These are phyloP conservation scores for Tricholoma hemisulphureum DNA, from an alignment of 768 basidiomycete species.

Conservation along the genomic window DNA sequence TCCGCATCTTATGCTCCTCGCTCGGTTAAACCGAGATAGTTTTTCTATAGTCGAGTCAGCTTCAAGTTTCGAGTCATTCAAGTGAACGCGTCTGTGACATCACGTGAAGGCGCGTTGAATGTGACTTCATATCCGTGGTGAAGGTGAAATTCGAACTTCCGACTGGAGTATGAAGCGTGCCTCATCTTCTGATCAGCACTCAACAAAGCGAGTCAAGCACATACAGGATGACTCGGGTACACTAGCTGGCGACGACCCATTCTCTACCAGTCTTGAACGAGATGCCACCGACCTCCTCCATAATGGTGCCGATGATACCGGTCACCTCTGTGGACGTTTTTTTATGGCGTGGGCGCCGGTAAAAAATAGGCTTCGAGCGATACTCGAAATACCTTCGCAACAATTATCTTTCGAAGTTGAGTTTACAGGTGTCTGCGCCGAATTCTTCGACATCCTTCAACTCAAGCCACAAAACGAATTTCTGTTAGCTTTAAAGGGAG, in stretches of 20 bases:
- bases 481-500: slow-evolving; percentile 48
- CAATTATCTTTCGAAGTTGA: slow-evolving; percentile 38
- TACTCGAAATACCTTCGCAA: slow-evolving; percentile 25
- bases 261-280: slow-evolving; percentile 16
- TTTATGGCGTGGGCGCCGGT: slow-evolving; percentile 45
- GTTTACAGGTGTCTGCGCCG: slow-evolving; percentile 31
- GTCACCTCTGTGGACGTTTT: slow-evolving; percentile 41
- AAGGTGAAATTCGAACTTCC: not conserved
- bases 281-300: slow-evolving; percentile 32
- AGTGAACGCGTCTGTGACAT: not conserved
- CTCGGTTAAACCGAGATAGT: no score
- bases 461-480: slow-evolving; percentile 44
- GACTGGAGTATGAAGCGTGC: slow-evolving; percentile 12
- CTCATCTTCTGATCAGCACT: not conserved
- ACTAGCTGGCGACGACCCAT: slow-evolving; percentile 23
- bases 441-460: slow-evolving; percentile 34
- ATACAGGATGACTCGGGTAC: slow-evolving; percentile 1
- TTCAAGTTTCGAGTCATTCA: no score
- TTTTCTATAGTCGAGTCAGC: no score
- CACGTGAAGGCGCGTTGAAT: slow-evolving; percentile 16
- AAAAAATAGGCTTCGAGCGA: slow-evolving; percentile 28
- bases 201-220: slow-evolving; percentile 9
- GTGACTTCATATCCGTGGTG: not conserved
- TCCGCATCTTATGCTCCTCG: no score
- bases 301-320: slow-evolving; percentile 28